Conservation (phyloP, 2,329 filamentous ascomycete genomes). For the Colletotrichum salicis region DNA sequence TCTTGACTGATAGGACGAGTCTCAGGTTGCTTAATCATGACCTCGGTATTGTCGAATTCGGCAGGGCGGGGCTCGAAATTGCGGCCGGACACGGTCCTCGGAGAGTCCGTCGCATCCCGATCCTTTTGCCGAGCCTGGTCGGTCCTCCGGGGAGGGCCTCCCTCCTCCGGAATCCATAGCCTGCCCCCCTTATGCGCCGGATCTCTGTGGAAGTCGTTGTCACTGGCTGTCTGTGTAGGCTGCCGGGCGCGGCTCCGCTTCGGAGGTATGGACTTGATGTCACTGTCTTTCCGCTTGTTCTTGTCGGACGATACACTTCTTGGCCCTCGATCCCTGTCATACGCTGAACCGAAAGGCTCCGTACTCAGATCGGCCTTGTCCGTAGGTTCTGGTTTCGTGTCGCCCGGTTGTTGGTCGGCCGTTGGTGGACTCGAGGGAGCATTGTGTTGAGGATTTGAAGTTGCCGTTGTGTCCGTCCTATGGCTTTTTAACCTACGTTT, state of each 20-base stretch:
- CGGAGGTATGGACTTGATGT: background rate
- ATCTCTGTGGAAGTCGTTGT: too few species aligned
- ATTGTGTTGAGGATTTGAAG: too few species aligned
- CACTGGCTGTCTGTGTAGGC: background rate
- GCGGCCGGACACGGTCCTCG: background rate
- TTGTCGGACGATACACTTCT: too few species aligned
- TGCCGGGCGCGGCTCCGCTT: background rate
- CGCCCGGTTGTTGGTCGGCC: too few species aligned
- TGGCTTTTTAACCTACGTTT: too few species aligned
- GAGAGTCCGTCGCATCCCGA: background rate
- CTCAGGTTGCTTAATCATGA: constrained; percentile 61
- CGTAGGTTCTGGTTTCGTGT: too few species aligned
- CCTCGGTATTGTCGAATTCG: background rate
- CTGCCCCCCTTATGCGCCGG: background rate
- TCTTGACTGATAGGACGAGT: constrained; percentile 79
- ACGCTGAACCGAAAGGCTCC: too few species aligned
- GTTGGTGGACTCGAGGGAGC: too few species aligned
- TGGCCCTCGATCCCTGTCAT: too few species aligned
- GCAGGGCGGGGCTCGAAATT: background rate
- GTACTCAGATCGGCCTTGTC: too few species aligned
- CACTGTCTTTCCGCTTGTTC: too few species aligned
- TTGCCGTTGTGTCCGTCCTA: too few species aligned
- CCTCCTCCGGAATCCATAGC: background rate
- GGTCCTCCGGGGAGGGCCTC: background rate
- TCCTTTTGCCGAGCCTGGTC: background rate